Evolutionary conservation across 2,329 filamentous ascomycete species (phyloP).

Genomic region (Cryphonectria parasitica): DNA sequence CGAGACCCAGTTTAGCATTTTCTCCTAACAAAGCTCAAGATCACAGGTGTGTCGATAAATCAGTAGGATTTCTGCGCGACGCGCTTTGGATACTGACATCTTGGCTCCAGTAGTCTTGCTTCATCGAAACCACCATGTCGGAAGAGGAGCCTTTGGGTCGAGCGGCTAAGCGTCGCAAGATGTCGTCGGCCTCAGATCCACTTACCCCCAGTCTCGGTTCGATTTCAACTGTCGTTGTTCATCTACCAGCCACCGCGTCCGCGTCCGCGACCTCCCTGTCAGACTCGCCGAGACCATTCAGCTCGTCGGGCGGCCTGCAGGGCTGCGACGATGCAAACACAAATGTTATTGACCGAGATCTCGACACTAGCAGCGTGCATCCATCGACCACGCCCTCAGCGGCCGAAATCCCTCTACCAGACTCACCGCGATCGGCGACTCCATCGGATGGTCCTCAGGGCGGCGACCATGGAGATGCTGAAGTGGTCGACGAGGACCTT

Average conservation of each 20-base stretch:
- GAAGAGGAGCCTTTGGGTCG: conserved; percentile 1
- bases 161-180: conserved; percentile 29
- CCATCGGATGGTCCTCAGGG: neutral
- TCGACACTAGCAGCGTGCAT: neutral
- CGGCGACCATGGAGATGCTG: neutral
- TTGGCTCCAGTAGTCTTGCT: neutral
- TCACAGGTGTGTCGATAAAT: neutral
- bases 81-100: neutral
- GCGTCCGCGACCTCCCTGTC: neutral
- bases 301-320: neutral
- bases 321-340: neutral
- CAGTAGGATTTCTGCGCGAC: neutral
- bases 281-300: neutral
- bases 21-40: neutral
- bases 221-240: neutral
- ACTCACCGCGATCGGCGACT: neutral
- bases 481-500: neutral
- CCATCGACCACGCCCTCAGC: neutral
- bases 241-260: neutral
- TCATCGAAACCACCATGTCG: conserved; percentile 18
- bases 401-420: neutral
- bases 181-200: conserved; percentile 15
- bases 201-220: neutral
- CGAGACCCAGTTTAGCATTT: neutral
- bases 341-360: neutral